Evolutionary conservation across 192 early-diverging fungal species (phyloP).

Genomic region (Nowakowskiella sp.): DNA sequence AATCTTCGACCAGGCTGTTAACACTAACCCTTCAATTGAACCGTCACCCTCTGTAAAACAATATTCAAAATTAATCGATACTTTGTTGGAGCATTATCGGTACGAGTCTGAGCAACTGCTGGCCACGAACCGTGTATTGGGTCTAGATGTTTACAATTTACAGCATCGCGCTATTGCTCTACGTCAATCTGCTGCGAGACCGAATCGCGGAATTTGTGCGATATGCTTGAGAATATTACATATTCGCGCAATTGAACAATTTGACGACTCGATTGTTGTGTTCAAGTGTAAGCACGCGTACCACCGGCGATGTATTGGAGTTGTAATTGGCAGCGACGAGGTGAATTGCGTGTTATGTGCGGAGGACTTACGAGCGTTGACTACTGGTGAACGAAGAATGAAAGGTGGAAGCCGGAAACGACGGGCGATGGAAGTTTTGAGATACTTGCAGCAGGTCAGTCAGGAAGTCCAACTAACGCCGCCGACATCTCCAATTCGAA

Average conservation of each 20-base stretch:
- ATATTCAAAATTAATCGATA: slow-evolving; percentile 20
- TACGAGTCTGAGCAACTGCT: slow-evolving; percentile 27
- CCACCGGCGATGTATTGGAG: slow-evolving; percentile 35
- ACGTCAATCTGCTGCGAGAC: slow-evolving; percentile 16
- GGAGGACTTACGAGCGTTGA: too few relatives aligned
- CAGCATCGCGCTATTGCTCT: background rate
- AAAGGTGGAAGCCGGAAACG: too few relatives aligned
- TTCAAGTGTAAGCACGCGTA: slow-evolving; percentile 37
- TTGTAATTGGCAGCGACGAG: too few relatives aligned
- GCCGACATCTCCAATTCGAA: too few relatives aligned
- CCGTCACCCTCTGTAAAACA: slow-evolving; percentile 28
- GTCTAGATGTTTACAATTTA: slow-evolving; percentile 18
- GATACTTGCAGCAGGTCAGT: too few relatives aligned
- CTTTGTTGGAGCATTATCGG: slow-evolving; percentile 27
- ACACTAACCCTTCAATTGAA: slow-evolving; percentile 6
- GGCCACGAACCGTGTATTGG: slow-evolving; percentile 24
- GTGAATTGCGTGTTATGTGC: too few relatives aligned
- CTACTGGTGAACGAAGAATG: too few relatives aligned
- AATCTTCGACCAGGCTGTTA: slow-evolving; percentile 22
- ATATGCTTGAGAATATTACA: slow-evolving; percentile 33
- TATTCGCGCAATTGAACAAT: slow-evolving; percentile 30
- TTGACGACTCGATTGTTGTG: slow-evolving; percentile 18
- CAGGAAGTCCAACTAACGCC: too few relatives aligned
- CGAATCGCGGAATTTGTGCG: slow-evolving; percentile 34
- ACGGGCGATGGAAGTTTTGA: too few relatives aligned